These are phyloP conservation scores for Pseudogymnoascus sp. DNA, from an alignment of 2,329 filamentous ascomycete genomes.

Conservation along the genomic window DNA sequence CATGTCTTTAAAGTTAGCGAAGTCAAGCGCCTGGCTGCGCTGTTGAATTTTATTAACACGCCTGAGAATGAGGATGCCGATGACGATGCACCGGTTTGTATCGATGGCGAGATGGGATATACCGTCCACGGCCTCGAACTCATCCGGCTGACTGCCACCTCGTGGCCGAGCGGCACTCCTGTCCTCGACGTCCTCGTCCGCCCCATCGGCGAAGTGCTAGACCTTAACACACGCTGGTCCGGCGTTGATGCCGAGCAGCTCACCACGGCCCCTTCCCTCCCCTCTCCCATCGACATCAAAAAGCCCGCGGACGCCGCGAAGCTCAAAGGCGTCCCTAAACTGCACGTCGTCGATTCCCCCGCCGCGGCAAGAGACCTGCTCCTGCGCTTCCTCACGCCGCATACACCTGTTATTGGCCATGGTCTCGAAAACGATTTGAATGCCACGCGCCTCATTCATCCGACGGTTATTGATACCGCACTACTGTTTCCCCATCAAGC, in stretches of 20 bases:
- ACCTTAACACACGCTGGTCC: conserved; percentile 87
- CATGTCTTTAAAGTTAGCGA: conserved; percentile 87
- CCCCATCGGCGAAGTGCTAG: conserved; percentile 74
- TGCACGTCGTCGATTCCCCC: conserved; percentile 72
- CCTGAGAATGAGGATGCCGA: conserved; percentile 53
- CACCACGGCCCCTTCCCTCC: conserved; percentile 55
- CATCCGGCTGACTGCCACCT: conserved; percentile 78
- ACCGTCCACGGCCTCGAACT: conserved; percentile 83
- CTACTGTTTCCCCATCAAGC: conserved; percentile 71
- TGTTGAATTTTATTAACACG: conserved; percentile 74
- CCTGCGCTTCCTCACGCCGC: conserved; percentile 64
- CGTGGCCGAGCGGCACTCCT: conserved; percentile 70
- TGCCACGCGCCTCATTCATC: conserved; percentile 73
- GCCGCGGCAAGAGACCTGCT: conserved; percentile 67
- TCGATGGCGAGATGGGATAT: conserved; percentile 98
- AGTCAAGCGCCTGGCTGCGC: conserved; percentile 63
- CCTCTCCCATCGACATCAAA: conserved; percentile 19
- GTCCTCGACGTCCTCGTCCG: conserved; percentile 80
- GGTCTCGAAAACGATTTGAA: conserved; percentile 95
- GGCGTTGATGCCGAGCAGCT: conserved; percentile 77
- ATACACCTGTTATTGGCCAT: conserved; percentile 83
- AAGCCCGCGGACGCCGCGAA: conserved; percentile 18
- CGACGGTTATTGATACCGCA: conserved; percentile 76
- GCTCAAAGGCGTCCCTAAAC: conserved; percentile 32
- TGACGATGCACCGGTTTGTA: conserved; percentile 60